phyloP scores from a whole-genome alignment of 495 filamentous ascomycete species.

The Penicillium herquei region DNA sequence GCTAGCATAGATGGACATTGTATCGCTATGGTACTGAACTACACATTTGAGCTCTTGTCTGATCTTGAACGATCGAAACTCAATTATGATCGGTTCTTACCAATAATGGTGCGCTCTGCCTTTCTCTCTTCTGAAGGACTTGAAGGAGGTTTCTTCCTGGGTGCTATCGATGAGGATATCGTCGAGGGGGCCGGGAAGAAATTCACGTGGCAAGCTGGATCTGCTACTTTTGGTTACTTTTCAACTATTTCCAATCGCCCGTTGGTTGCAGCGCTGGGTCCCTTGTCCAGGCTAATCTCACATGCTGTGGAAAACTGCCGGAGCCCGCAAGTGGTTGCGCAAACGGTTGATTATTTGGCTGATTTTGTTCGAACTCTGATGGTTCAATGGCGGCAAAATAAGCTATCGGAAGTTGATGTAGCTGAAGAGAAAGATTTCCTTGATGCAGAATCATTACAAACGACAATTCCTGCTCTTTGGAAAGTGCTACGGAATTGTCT shows the following conservation, averaged over 20 bases:
- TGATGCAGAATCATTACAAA: constrained; percentile 64
- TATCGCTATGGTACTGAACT: constrained; percentile 72
- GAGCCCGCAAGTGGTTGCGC: constrained; percentile 59
- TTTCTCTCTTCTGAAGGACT: constrained; percentile 73
- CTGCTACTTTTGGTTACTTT: constrained; percentile 56
- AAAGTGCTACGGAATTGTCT: constrained; percentile 74
- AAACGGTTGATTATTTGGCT: constrained; percentile 67
- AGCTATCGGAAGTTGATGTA: constrained; percentile 77
- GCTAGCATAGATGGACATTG: constrained; percentile 59
- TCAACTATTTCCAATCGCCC: constrained; percentile 61
- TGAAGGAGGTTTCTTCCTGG: constrained; percentile 78
- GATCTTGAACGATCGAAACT: constrained; percentile 55
- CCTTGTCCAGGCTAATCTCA: constrained; percentile 72
- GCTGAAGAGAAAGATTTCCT: constrained; percentile 71
- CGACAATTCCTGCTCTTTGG: constrained; percentile 77
- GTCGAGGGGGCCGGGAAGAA: constrained; percentile 57
- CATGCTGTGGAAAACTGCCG: constrained; percentile 67
- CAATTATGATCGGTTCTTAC: constrained; percentile 74
- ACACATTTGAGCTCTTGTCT: constrained; percentile 72
- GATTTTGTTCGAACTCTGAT: constrained; percentile 68
- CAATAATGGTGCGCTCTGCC: constrained; percentile 64
- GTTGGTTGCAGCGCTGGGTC: constrained; percentile 72
- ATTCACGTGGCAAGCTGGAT: constrained; percentile 69
- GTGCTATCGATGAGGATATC: constrained; percentile 73
- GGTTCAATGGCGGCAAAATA: constrained; percentile 81